These are phyloP conservation scores for Coemansia javaensis DNA, from an alignment of 192 early-diverging fungal genomes.

Conservation along the genomic window DNA sequence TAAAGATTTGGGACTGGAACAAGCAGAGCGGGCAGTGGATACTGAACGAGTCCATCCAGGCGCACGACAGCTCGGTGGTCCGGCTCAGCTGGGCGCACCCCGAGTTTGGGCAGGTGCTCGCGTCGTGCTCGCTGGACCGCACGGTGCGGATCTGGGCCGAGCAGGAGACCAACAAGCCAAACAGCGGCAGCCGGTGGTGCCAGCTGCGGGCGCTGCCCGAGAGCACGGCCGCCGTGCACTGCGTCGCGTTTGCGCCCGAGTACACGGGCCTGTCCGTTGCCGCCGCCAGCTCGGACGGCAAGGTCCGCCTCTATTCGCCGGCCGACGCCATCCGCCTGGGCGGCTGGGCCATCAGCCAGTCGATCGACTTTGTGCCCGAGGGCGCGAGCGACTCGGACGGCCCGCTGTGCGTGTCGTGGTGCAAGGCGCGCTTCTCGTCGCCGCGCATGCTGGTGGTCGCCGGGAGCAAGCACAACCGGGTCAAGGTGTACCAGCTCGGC, in stretches of 20 bases:
- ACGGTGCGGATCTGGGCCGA: constrained; percentile 92
- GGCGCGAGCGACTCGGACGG: constrained; percentile 70
- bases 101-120: constrained; percentile 90
- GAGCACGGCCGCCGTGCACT: constrained; percentile 68
- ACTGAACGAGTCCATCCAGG: constrained; percentile 63
- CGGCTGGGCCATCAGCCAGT: constrained; percentile 72
- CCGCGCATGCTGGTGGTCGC: constrained; percentile 79
- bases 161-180: constrained; percentile 56
- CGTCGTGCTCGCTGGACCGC: constrained; percentile 88
- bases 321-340: constrained; percentile 69
- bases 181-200: constrained; percentile 67
- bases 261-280: constrained; percentile 77
- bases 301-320: constrained; percentile 83
- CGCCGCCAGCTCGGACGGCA: constrained; percentile 72
- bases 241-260: constrained; percentile 87
- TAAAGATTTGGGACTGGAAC: constrained; percentile 91
- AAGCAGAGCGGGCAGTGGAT: constrained; percentile 68
- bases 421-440: constrained; percentile 68
- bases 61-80: constrained; percentile 79
- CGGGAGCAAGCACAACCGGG: constrained; percentile 73
- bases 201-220: constrained; percentile 60
- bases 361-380: constrained; percentile 54
- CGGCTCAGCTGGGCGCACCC: constrained; percentile 94
- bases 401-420: constrained; percentile 83
- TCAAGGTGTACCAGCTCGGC: constrained; percentile 53